Evolutionary conservation across 805 yeast species (phyloP).

Genomic region (Metschnikowia sp.): DNA sequence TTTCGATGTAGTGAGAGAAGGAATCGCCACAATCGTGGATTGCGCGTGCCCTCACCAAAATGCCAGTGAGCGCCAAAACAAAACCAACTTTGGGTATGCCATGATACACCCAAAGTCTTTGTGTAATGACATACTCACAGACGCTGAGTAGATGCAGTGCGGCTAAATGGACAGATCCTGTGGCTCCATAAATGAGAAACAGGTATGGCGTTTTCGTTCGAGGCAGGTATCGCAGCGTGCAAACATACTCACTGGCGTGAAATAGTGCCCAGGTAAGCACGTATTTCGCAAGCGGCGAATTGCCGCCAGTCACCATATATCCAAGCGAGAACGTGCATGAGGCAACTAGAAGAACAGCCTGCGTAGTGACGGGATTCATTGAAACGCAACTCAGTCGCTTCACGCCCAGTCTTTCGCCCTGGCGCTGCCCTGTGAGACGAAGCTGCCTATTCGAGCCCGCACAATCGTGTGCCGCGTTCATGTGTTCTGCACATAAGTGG

Average conservation of each 20-base stretch:
- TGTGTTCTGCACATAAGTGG: neutral
- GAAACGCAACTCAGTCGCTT: neutral
- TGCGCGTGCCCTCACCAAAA: conserved; percentile 25
- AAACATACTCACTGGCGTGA: conserved; percentile 28
- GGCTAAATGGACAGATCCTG: conserved; percentile 31
- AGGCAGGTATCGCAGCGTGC: conserved; percentile 26
- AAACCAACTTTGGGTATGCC: conserved; percentile 15
- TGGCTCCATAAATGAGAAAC: conserved; percentile 35
- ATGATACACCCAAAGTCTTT: conserved; percentile 1
- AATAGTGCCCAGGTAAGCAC: conserved; percentile 20
- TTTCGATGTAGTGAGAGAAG: conserved; percentile 31
- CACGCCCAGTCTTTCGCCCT: neutral
- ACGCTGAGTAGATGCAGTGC: conserved; percentile 25
- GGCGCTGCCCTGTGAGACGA: conserved; percentile 3
- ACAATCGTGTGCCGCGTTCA: conserved; percentile 1
- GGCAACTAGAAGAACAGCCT: conserved; percentile 2
- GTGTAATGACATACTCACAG: conserved; percentile 21
- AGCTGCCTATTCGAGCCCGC: conserved; percentile 4
- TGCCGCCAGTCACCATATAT: neutral
- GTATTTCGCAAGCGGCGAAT: conserved; percentile 15
- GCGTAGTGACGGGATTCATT: conserved; percentile 7
- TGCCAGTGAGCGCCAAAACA: conserved; percentile 21
- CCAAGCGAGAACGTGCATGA: neutral
- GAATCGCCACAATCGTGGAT: conserved; percentile 34
- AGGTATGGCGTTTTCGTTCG: conserved; percentile 22